Evolutionary conservation across 768 basidiomycete genomes (phyloP).

Genomic region (Boletales sp.): DNA sequence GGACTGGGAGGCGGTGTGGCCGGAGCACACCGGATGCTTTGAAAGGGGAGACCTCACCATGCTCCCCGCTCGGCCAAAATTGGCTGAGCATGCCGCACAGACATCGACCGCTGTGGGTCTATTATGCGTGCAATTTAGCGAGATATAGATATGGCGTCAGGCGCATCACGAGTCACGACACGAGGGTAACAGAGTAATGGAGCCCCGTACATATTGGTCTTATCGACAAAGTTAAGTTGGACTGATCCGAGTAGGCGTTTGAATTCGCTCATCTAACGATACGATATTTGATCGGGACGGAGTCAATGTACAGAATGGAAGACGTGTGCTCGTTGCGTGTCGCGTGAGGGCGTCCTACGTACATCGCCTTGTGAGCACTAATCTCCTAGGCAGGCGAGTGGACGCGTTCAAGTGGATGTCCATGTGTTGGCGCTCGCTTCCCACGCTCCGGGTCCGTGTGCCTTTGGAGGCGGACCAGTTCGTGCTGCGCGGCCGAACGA

Average conservation of each 20-base stretch:
- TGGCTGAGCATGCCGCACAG: constrained; percentile 13
- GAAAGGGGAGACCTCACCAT: constrained; percentile 1
- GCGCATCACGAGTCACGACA: not conserved
- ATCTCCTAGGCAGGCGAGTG: too few species aligned
- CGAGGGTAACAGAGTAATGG: constrained; percentile 8
- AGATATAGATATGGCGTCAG: constrained; percentile 11
- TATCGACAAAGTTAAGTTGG: constrained; percentile 15
- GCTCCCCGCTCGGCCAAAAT: not conserved
- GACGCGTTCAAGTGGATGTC: too few species aligned
- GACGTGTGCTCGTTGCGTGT: constrained; percentile 9
- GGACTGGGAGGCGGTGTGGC: not conserved
- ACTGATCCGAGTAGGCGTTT: constrained; percentile 10
- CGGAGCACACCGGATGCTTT: not conserved
- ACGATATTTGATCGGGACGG: constrained; percentile 6
- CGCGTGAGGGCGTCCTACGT: not conserved
- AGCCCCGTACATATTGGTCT: not conserved
- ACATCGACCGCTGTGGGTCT: constrained; percentile 20
- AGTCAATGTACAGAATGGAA: constrained; percentile 18
- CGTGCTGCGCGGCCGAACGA: not conserved
- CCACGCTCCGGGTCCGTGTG: too few species aligned
- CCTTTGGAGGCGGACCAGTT: constrained; percentile 6
- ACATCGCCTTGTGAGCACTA: constrained; percentile 12
- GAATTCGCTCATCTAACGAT: not conserved
- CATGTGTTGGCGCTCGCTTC: too few species aligned
- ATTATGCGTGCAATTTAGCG: constrained; percentile 11